These are phyloP conservation scores for Brassica rapa DNA, from an alignment of 345 rosid genomes.

Conservation along the genomic window DNA sequence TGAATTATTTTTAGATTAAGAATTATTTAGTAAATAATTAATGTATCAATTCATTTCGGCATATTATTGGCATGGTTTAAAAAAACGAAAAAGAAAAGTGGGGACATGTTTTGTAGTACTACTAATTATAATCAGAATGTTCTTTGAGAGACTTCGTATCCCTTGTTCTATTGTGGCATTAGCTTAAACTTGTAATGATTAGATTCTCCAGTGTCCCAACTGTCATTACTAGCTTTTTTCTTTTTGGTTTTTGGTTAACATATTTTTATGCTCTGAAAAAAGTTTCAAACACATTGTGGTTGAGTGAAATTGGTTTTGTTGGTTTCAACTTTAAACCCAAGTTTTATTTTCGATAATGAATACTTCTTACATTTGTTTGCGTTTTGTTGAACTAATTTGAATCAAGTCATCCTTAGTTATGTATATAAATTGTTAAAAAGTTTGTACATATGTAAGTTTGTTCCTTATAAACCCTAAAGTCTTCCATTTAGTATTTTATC, in stretches of 20 bases:
- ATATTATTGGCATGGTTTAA: too few species aligned
- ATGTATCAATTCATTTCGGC: too few species aligned
- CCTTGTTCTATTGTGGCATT: constrained; percentile 27
- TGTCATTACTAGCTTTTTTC: constrained; percentile 13
- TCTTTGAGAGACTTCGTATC: constrained; percentile 35
- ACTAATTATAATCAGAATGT: constrained; percentile 40
- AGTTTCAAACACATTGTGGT: background rate
- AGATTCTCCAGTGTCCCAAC: constrained; percentile 25
- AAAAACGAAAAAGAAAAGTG: too few species aligned
- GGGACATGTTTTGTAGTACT: background rate
- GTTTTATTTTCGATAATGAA: background rate
- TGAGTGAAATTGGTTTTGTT: background rate
- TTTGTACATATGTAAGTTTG: background rate
- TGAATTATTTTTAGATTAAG: too few species aligned
- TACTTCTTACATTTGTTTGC: background rate
- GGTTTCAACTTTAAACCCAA: background rate
- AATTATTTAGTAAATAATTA: too few species aligned
- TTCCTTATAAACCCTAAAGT: background rate
- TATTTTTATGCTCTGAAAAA: background rate
- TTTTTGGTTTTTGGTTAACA: constrained; percentile 5
- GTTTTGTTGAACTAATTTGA: background rate
- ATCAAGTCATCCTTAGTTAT: background rate
- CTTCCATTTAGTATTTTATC: background rate
- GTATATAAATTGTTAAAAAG: background rate
- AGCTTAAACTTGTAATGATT: constrained; percentile 30